Evolutionary conservation across 108 stramenopile genomes (phyloP), one percentile per base, ranked within the genome.

Genomic region (Nitzschia inconspicua): DNA sequence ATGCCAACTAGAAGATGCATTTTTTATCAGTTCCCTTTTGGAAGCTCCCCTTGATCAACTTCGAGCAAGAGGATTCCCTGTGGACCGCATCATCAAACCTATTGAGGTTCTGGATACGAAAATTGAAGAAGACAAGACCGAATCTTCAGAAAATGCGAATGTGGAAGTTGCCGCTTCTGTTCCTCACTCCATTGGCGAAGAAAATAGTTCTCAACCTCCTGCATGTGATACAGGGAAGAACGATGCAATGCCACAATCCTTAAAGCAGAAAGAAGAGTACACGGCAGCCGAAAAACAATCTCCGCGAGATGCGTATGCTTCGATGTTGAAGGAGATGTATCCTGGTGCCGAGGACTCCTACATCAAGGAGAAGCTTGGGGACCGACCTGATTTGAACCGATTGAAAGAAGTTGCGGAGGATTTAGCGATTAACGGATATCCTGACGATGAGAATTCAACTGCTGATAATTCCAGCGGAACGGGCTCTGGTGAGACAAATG

Each of bases 1-100:
- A 11, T 89, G 88, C 48, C 77, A 84, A 49, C 54, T 89, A 20
- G 85, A 89, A 42, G 85, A 89, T 62, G 80, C 80, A 4, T 84
- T 89, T 53, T 83, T 89, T 50, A 66, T 89, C 16, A 75, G 77
- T 29, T 79, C 77, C 22, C 44, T 89, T 10, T 62, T 89, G 6
- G 88, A 89, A 55, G 80, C 84, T 9, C 80, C 88, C 0, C 56
- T 89, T 0, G 80, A 84, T 18, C 81, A 83, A 35, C 67, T 89
- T 4, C 69, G 83, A 34, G 70, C 68, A 18, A 36, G 88, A 52
- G 88, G 88, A 0, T 89, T 89, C 29, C 84, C 88, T 7, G 85
- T 86, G 14, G 88, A 89, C 57, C 56, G 88, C 27, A 78, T 89
- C 41, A 54, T 88, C 24, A 61, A 76, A 26, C 75, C 80, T 11